phyloP scores from a whole-genome alignment of 2,329 filamentous ascomycete species.

The Neonectria hederae region DNA sequence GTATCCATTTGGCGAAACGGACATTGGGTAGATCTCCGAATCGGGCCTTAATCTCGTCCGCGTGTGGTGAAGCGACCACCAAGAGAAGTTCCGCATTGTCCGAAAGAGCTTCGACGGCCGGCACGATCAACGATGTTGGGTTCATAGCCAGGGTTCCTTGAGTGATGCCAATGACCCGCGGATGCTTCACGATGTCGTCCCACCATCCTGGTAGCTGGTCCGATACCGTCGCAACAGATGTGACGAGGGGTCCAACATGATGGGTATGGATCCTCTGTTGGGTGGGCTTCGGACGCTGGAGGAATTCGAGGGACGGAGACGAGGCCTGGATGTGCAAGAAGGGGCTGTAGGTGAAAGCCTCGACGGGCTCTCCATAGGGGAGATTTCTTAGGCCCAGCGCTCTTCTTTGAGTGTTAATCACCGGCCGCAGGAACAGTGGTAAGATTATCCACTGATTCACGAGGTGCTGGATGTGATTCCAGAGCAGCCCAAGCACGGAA shows the following conservation, averaged over 20 bases:
- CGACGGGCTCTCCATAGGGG: constrained; percentile 43
- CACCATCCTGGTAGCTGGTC: constrained; percentile 46
- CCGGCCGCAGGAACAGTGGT: constrained; percentile 41
- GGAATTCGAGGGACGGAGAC: constrained; percentile 47
- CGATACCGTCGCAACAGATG: constrained; percentile 20
- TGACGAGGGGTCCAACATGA: constrained; percentile 50
- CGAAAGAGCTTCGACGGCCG: constrained; percentile 47
- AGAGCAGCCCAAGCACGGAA: constrained; percentile 37
- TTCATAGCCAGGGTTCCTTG: constrained; percentile 52
- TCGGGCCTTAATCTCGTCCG: constrained; percentile 37
- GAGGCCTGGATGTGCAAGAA: constrained; percentile 52
- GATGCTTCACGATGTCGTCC: constrained; percentile 42
- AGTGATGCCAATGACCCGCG: constrained; percentile 48
- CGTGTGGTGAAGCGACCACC: constrained; percentile 47
- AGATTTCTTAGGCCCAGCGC: constrained; percentile 42
- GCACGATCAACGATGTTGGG: constrained; percentile 50
- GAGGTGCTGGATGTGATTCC: constrained; percentile 43
- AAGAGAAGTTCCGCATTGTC: constrained; percentile 42
- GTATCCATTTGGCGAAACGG: constrained; percentile 47
- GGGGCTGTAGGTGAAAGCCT: constrained; percentile 49
- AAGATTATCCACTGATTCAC: constrained; percentile 41
- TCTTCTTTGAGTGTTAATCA: constrained; percentile 46
- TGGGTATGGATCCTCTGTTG: constrained; percentile 32
- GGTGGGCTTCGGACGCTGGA: constrained; percentile 35
- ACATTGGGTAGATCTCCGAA: constrained; percentile 41